A percentile compares a stretch with the other conserved stretches of the same genome.
Conservation (phyloP, 2,329 filamentous ascomycete genomes). For the Diaporthe destruens region DNA sequence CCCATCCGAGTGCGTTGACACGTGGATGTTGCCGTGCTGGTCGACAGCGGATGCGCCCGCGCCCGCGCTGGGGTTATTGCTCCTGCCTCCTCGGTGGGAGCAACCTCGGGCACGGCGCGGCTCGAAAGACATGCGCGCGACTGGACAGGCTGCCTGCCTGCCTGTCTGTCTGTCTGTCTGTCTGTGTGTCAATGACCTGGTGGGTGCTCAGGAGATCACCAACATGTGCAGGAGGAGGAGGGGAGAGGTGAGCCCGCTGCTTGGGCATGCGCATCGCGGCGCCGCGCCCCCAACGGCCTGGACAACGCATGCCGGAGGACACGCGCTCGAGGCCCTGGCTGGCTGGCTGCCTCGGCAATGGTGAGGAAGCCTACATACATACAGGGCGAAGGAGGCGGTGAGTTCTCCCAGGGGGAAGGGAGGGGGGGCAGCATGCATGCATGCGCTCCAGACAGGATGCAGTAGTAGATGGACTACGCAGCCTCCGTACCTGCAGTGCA, state of each 20-base stretch:
- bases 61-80: background rate
- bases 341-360: background rate
- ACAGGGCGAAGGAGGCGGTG: too few species aligned
- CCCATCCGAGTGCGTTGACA: background rate
- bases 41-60: background rate
- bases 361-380: background rate
- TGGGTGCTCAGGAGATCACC: background rate
- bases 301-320: background rate
- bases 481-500: background rate
- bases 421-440: too few species aligned
- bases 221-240: background rate
- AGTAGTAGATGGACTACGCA: too few species aligned
- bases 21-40: background rate
- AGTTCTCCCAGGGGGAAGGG: too few species aligned
- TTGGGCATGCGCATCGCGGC: background rate
- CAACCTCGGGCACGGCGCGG: background rate
- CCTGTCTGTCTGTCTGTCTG: too few species aligned
- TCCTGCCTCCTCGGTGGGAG: background rate
- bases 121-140: background rate
- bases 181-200: too few species aligned
- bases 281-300: background rate
- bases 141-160: too few species aligned
- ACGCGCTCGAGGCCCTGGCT: background rate
- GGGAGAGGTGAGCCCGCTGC: too few species aligned
- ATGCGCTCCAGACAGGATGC: too few species aligned